Percentiles rank a stretch among this genome's conserved stretches.
phyloP scores from a whole-genome alignment of 164 flowering plant species.

The Taxillus chinensis region DNA sequence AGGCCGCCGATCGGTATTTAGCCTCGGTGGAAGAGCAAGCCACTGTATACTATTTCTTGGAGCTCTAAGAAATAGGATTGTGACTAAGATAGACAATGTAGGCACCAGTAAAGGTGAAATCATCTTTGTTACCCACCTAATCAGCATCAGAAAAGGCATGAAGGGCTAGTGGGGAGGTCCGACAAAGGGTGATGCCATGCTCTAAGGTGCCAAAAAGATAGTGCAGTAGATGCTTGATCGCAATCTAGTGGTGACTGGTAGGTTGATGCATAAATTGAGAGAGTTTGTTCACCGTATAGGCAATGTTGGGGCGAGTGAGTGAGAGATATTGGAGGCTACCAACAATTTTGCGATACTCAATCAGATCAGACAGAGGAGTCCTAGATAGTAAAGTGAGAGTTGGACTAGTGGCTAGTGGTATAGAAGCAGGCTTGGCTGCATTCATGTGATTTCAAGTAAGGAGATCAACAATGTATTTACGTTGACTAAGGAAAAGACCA shows the following conservation, averaged over 20 bases:
- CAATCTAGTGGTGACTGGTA: no score
- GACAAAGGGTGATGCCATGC: background rate
- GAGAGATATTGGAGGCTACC: no score
- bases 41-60: background rate
- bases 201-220: background rate
- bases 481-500: background rate
- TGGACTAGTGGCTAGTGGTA: background rate
- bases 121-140: background rate
- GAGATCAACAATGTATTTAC: constrained; percentile 3
- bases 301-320: no score
- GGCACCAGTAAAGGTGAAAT: background rate
- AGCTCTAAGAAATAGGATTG: background rate
- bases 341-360: no score
- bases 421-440: background rate
- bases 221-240: no score
- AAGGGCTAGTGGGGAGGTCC: background rate
- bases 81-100: background rate
- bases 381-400: no score
- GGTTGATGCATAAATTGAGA: no score
- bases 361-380: no score
- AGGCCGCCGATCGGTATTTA: background rate
- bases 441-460: background rate
- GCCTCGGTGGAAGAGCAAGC: background rate
- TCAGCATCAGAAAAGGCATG: background rate
- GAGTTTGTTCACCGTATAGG: no score